These are phyloP conservation scores for Gnaphalium uliginosum DNA, from an alignment of 129 eudicot genomes.

Conservation along the genomic window DNA sequence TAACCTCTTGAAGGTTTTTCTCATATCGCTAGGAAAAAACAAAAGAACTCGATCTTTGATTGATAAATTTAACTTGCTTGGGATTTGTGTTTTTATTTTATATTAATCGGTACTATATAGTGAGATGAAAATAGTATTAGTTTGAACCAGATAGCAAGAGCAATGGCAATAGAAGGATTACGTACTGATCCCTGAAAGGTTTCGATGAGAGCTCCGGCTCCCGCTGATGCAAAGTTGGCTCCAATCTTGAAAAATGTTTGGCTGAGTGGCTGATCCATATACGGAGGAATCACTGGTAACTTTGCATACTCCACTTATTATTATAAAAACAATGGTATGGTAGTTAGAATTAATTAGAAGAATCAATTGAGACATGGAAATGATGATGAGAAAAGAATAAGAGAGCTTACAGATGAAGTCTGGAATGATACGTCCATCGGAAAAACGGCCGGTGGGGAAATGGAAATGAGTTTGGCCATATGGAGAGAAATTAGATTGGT, in stretches of 20 bases:
- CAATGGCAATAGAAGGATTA: neutral
- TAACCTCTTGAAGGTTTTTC: no score
- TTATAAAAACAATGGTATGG: neutral
- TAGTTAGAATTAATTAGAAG: neutral
- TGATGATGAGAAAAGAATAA: neutral
- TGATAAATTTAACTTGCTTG: no score
- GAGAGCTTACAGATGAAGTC: constrained; percentile 52
- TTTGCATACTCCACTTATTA: constrained; percentile 48
- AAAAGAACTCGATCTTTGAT: no score
- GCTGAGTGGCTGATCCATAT: constrained; percentile 31
- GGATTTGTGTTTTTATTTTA: no score
- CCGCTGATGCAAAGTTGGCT: constrained; percentile 74
- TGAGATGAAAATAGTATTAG: no score
- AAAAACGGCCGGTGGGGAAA: constrained; percentile 61
- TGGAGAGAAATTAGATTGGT: constrained; percentile 55
- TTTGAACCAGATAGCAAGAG: no score
- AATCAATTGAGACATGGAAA: no score
- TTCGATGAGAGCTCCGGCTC: constrained; percentile 59
- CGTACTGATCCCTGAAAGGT: constrained; percentile 64
- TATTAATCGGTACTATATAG: no score
- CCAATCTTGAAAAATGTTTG: constrained; percentile 29
- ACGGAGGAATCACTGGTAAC: constrained; percentile 56
- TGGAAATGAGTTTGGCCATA: constrained; percentile 55
- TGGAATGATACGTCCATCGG: constrained; percentile 62
- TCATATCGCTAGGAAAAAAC: no score